These are phyloP conservation scores for Taxawa tesnikishii DNA, from an alignment of 2,329 filamentous ascomycete genomes.

Conservation along the genomic window DNA sequence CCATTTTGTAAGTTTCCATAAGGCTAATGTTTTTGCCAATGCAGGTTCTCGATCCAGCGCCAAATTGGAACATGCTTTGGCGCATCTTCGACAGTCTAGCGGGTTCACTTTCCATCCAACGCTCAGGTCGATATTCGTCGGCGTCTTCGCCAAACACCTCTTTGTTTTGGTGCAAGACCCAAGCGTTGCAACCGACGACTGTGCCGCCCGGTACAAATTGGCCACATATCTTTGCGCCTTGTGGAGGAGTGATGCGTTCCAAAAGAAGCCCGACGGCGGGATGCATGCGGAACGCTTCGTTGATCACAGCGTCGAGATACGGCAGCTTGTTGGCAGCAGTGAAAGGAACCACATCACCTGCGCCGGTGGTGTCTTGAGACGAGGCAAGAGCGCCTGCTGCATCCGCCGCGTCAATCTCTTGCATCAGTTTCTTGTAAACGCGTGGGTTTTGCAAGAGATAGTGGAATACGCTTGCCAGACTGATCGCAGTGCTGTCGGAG, in stretches of 20 bases:
- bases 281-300: no score
- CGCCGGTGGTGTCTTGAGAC: no score
- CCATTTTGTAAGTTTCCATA: no score
- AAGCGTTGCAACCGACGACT: slow-evolving; percentile 30
- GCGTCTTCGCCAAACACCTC: slow-evolving; percentile 26
- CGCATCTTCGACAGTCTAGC: neutral
- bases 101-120: slow-evolving; percentile 27
- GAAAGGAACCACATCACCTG: slow-evolving; percentile 14
- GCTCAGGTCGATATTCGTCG: slow-evolving; percentile 28
- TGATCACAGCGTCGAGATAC: no score
- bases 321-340: slow-evolving; percentile 12
- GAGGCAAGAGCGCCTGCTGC: slow-evolving; percentile 11
- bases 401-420: slow-evolving; percentile 25
- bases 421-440: slow-evolving; percentile 20
- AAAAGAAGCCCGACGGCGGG: slow-evolving; percentile 20
- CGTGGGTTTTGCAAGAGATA: slow-evolving; percentile 21
- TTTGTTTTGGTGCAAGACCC: slow-evolving; percentile 28
- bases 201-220: slow-evolving; percentile 24
- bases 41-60: slow-evolving; percentile 22
- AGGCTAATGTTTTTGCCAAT: slow-evolving; percentile 19
- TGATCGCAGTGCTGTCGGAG: slow-evolving; percentile 28
- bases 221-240: slow-evolving; percentile 17
- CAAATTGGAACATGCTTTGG: slow-evolving; percentile 20
- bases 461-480: slow-evolving; percentile 26
- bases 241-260: slow-evolving; percentile 20